Percentiles rank a stretch among this genome's conserved stretches.
phyloP scores from a whole-genome alignment of 2,329 filamentous ascomycete species.

The Penicillium sp. region DNA sequence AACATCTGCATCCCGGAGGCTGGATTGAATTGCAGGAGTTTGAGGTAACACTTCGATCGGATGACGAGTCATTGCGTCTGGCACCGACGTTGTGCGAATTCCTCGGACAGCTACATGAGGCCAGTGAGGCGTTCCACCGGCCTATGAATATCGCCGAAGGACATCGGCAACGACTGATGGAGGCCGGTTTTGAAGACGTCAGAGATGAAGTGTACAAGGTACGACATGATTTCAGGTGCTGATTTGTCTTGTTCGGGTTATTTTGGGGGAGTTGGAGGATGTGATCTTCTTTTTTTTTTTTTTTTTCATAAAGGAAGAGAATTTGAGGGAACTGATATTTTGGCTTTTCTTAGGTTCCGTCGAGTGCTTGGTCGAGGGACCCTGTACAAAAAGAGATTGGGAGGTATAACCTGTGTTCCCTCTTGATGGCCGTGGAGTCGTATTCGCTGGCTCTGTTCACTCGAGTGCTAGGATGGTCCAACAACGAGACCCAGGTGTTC shows the following conservation, averaged over 20 bases:
- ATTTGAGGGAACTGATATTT: neutral
- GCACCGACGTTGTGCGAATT: slow-evolving; percentile 29
- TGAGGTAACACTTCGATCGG: slow-evolving; percentile 29
- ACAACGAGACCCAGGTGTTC: slow-evolving; percentile 39
- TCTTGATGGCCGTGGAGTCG: slow-evolving; percentile 31
- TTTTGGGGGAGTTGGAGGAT: neutral
- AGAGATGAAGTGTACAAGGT: slow-evolving; percentile 47
- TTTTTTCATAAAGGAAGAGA: no score
- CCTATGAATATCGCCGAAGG: slow-evolving; percentile 34
- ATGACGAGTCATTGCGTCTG: slow-evolving; percentile 28
- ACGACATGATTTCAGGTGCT: slow-evolving; percentile 1
- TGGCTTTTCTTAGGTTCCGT: slow-evolving; percentile 39
- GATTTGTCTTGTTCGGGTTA: neutral
- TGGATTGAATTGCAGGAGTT: slow-evolving; percentile 50
- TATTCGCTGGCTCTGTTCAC: slow-evolving; percentile 33
- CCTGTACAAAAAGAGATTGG: slow-evolving; percentile 45
- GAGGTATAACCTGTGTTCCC: slow-evolving; percentile 29
- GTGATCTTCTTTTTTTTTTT: neutral
- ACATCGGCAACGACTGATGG: slow-evolving; percentile 45
- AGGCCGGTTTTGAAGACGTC: slow-evolving; percentile 56
- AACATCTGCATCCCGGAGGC: slow-evolving; percentile 48
- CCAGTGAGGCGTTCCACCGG: slow-evolving; percentile 34
- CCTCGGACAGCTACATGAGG: slow-evolving; percentile 26
- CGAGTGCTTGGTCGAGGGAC: slow-evolving; percentile 51
- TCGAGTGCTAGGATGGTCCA: slow-evolving; percentile 36